Percentiles rank a stretch among this genome's conserved stretches.
phyloP scores from a whole-genome alignment of 2,329 filamentous ascomycete genomes.

The Monilinia aucupariae region DNA sequence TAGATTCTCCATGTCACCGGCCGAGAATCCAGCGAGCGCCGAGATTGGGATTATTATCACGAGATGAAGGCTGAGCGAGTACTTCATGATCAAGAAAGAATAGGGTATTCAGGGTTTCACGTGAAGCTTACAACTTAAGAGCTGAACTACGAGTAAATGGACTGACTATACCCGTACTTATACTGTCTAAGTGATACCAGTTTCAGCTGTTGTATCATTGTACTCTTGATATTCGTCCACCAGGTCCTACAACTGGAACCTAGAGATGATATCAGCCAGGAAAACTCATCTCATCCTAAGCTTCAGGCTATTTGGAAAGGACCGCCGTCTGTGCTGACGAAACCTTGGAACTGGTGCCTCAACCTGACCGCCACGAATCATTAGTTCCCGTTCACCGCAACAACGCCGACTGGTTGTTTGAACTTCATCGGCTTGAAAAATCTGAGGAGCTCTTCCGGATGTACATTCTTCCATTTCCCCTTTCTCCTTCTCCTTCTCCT shows the following conservation, averaged over 20 bases:
- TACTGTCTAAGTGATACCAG: too few species aligned
- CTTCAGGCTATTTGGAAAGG: background rate
- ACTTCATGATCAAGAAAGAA: too few species aligned
- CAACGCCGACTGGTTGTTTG: background rate
- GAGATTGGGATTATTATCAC: background rate
- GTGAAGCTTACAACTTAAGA: background rate
- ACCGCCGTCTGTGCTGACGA: background rate
- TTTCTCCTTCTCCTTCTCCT: background rate
- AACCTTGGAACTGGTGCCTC: slow-evolving; percentile 2
- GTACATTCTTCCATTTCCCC: background rate
- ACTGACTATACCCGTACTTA: background rate
- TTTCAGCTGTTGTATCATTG: background rate
- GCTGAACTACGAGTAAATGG: background rate
- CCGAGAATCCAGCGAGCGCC: background rate
- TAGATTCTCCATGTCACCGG: background rate
- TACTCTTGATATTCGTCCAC: background rate
- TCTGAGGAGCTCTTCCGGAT: background rate
- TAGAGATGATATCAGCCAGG: background rate
- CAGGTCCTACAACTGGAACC: background rate
- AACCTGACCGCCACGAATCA: background rate
- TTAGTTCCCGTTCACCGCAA: background rate
- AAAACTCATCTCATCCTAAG: slow-evolving; percentile 1
- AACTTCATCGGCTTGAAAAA: background rate
- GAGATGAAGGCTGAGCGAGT: background rate
- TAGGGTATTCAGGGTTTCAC: too few species aligned